Conservation (phyloP, 257 asterid genomes). For the Gentiana dahurica region DNA sequence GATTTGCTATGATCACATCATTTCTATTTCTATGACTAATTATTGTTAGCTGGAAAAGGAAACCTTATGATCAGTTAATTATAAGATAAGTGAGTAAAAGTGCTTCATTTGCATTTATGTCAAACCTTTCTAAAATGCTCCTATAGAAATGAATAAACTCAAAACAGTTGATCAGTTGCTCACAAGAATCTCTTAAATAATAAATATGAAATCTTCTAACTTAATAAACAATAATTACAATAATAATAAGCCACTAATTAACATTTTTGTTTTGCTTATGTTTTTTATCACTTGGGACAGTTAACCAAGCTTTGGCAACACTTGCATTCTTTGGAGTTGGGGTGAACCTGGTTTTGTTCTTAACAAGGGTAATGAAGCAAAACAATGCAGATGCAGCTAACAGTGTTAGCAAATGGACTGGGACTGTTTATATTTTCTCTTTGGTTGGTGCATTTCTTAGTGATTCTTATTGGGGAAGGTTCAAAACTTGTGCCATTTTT, state of each 20-base stretch:
- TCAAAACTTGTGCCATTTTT: conserved; percentile 72
- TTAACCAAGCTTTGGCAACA: conserved; percentile 91
- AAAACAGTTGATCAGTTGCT: neutral
- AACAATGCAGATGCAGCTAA: conserved; percentile 92
- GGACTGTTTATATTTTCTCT: conserved; percentile 84
- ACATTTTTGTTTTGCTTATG: neutral
- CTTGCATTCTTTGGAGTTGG: conserved; percentile 94
- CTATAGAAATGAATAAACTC: neutral
- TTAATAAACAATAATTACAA: neutral
- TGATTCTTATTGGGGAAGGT: conserved; percentile 94
- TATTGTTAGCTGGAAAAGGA: no score
- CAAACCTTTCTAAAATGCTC: no score
- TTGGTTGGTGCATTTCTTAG: conserved; percentile 88
- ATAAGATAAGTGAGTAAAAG: no score
- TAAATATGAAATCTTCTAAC: neutral
- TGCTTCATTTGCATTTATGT: no score
- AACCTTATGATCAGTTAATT: no score
- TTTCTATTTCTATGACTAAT: no score
- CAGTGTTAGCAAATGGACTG: conserved; percentile 89
- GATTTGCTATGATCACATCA: no score
- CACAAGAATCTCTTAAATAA: neutral
- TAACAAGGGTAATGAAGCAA: conserved; percentile 79
- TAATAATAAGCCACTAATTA: neutral
- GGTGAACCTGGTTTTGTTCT: conserved; percentile 66
- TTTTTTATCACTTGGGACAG: conserved; percentile 19